Conservation (phyloP, 2,329 filamentous ascomycete genomes). For the Paramyrothecium roridum region DNA sequence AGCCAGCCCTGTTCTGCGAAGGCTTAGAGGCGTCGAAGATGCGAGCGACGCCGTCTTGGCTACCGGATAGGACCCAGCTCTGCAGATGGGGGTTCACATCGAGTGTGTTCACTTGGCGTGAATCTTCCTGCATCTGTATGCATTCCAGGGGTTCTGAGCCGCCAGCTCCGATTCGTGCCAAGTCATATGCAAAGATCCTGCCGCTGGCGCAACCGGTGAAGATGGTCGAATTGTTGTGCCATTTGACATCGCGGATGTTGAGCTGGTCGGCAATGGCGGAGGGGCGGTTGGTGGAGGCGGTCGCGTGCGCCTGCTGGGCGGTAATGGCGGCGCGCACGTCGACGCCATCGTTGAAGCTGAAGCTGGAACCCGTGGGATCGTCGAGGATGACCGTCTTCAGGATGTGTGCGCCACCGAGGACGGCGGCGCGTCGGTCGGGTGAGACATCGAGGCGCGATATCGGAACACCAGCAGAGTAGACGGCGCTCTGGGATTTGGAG, state of each 20-base stretch:
- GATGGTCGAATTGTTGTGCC: conserved; percentile 51
- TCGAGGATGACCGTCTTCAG: conserved; percentile 59
- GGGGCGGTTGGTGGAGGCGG: conserved; percentile 31
- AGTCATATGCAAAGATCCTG: conserved; percentile 63
- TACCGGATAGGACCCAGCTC: conserved; percentile 58
- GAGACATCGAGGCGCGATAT: conserved; percentile 58
- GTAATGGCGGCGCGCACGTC: conserved; percentile 57
- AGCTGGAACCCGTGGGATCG: conserved; percentile 31
- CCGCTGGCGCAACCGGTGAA: conserved; percentile 63
- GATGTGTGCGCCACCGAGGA: conserved; percentile 56
- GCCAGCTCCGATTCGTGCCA: conserved; percentile 45
- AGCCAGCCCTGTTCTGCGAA: conserved; percentile 42
- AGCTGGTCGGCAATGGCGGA: conserved; percentile 51
- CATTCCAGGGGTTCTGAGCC: conserved; percentile 47
- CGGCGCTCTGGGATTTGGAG: conserved; percentile 52
- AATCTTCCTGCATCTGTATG: conserved; percentile 58
- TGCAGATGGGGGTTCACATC: conserved; percentile 60
- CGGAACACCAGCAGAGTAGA: conserved; percentile 48
- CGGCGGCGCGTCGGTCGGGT: conserved; percentile 51
- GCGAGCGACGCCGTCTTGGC: conserved; percentile 61
- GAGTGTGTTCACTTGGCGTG: conserved; percentile 60
- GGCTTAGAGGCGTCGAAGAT: conserved; percentile 56
- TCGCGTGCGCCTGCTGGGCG: conserved; percentile 35
- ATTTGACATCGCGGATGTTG: conserved; percentile 61
- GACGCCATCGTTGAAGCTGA: conserved; percentile 51